A percentile compares a stretch with the other conserved stretches of the same genome.
These are phyloP conservation scores for Lentinula detonsa DNA, from an alignment of 768 basidiomycete genomes.

Conservation along the genomic window DNA sequence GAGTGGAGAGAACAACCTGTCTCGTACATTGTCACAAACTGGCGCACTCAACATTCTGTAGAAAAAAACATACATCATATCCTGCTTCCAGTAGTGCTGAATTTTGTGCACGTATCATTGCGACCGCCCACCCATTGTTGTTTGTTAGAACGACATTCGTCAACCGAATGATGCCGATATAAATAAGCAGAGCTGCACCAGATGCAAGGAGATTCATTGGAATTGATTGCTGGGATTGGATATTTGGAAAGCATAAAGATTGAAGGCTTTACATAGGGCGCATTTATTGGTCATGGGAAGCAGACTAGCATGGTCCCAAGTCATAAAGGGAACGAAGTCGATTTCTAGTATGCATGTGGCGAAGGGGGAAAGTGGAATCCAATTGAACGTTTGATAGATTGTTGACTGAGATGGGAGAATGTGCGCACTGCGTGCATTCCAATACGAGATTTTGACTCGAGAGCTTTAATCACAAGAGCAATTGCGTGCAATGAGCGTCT, in stretches of 20 bases:
- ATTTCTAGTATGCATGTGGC: not conserved
- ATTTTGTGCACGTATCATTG: constrained; percentile 36
- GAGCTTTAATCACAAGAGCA: too few species aligned
- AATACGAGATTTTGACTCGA: too few species aligned
- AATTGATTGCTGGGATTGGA: not conserved
- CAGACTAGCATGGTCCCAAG: not conserved
- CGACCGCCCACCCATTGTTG: constrained; percentile 40
- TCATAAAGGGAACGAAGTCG: not conserved
- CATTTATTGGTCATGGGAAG: not conserved
- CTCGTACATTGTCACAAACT: not conserved
- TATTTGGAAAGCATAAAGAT: too few species aligned
- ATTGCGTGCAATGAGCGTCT: not conserved
- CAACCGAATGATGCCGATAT: not conserved
- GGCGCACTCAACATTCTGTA: not conserved
- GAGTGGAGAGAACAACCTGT: constrained; percentile 39
- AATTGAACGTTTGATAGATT: too few species aligned
- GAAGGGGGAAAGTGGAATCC: not conserved
- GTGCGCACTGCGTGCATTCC: not conserved
- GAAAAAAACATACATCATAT: constrained; percentile 26
- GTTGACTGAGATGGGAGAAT: not conserved
- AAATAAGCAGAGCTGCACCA: not conserved
- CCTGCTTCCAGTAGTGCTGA: constrained; percentile 30
- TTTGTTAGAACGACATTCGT: constrained; percentile 22
- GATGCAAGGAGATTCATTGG: not conserved
- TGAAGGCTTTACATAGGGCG: not conserved